Evolutionary conservation across 1,139 yeast species (phyloP), one percentile per base, ranked within the genome.

Genomic region (Hansenula anomala): DNA sequence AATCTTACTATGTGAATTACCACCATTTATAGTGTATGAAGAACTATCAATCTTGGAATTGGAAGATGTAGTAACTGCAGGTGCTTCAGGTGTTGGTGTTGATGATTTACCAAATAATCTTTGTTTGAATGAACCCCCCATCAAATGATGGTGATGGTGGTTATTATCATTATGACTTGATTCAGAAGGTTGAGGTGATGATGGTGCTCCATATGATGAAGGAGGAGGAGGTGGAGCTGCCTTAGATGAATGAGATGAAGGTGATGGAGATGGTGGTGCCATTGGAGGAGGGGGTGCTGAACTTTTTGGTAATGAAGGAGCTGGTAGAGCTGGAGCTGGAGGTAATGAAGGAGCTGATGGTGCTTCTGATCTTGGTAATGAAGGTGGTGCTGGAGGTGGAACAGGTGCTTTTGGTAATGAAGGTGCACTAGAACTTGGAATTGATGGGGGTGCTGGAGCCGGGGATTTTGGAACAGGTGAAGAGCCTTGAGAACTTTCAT

Each of bases 1-100:
- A 2, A 75, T 51, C 44, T 66, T 71, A 13, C 44, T 45, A 27
- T 80, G 32, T 13, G 19, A 29, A 40, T 8, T 36, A 14, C 4
- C 33, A 14, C 4, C 33, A 8, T 48, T 44, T 14, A 62, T 60
- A 1, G 65, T 60, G 35, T 55, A 60, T 5, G 47, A 42, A 10
- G 55, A 43, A 1, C 56, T 40, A 31, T 54, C 57, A 26, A 52
- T 46, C 36, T 47, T 46, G 6, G 23, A 6, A 3, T 23, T n/a
- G 18, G 26, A n/a, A 19, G 25, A 25, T 0, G 37, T 15, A 8
- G 30, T 6, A 6, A 34, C 13, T 16, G 34, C 33, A 11, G 33
- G 6, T 6, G 40, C 30, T 11, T 47, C 36, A 26, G 44, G 20
- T 4, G 20, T 33, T 8, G 42, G 34, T 6, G 39, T 20, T 17